A percentile compares a stretch with the other conserved stretches of the same genome.
These are phyloP conservation scores for Pseudocercospora crystallina DNA, from an alignment of 2,329 filamentous ascomycete species.

Conservation along the genomic window DNA sequence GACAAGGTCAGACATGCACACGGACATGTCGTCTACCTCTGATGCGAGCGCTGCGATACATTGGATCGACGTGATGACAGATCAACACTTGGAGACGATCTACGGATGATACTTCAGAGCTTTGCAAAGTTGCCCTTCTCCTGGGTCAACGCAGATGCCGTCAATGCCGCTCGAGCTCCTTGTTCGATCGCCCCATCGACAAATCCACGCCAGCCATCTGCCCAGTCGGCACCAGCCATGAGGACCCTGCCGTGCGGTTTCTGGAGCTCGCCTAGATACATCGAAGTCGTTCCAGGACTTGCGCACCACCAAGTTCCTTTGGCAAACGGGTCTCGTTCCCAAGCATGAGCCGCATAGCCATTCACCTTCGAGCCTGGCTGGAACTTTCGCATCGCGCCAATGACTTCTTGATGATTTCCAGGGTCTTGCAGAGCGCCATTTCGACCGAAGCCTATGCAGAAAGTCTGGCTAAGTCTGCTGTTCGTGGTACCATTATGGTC, in stretches of 20 bases:
- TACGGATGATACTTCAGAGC: constrained; percentile 12
- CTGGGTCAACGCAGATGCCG: too few relatives aligned
- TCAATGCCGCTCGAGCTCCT: constrained; percentile 13
- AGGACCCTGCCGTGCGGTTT: constrained; percentile 30
- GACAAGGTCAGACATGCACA: constrained; percentile 12
- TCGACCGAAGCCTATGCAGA: constrained; percentile 12
- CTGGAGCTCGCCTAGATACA: constrained; percentile 30
- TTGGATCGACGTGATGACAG: constrained; percentile 23
- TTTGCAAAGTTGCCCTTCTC: too few relatives aligned
- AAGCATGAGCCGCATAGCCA: constrained; percentile 27
- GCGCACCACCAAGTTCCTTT: constrained; percentile 33
- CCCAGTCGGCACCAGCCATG: constrained; percentile 39
- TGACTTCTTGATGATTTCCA: background rate
- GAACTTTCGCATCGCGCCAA: background rate
- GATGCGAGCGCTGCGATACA: constrained; percentile 3
- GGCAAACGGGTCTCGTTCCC: constrained; percentile 33
- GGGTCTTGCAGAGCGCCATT: constrained; percentile 9
- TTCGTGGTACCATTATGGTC: constrained; percentile 9
- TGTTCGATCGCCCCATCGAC: constrained; percentile 39
- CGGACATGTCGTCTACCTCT: constrained; percentile 1
- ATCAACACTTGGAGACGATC: constrained; percentile 11
- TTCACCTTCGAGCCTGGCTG: constrained; percentile 3
- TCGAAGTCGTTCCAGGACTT: constrained; percentile 7
- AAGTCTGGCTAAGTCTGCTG: background rate
- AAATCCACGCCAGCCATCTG: constrained; percentile 37